phyloP scores from a whole-genome alignment of 2,329 filamentous ascomycete genomes.

The Escovopsis sp. region DNA sequence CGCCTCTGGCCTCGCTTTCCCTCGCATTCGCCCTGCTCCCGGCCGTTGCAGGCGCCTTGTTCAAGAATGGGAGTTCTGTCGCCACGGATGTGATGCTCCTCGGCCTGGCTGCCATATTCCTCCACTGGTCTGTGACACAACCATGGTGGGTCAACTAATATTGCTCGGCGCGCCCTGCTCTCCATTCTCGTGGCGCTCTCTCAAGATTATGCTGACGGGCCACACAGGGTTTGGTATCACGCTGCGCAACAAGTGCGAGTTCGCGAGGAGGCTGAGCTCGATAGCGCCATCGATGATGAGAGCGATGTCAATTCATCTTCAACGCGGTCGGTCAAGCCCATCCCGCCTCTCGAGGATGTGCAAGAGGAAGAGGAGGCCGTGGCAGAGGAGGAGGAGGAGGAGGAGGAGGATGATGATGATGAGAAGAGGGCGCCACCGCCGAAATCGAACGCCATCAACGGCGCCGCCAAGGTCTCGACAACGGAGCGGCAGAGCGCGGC shows the following conservation, averaged over 20 bases:
- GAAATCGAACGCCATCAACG: not conserved
- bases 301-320: slow-evolving; percentile 23
- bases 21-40: slow-evolving; percentile 73
- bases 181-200: too few relatives aligned
- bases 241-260: slow-evolving; percentile 50
- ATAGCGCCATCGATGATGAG: slow-evolving; percentile 30
- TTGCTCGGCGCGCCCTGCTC: not conserved
- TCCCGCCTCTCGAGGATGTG: slow-evolving; percentile 24
- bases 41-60: slow-evolving; percentile 70
- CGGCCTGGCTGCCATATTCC: slow-evolving; percentile 64
- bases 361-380: slow-evolving; percentile 26
- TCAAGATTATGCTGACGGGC: not conserved
- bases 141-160: slow-evolving; percentile 50
- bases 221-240: slow-evolving; percentile 54
- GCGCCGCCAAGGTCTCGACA: not conserved
- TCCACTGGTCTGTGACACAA: slow-evolving; percentile 83
- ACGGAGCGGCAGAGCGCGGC: slow-evolving; percentile 24
- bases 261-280: slow-evolving; percentile 29
- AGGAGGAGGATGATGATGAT: not conserved
- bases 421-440: not conserved
- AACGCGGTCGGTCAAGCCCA: slow-evolving; percentile 8
- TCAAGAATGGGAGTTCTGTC: slow-evolving; percentile 69
- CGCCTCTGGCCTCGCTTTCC: slow-evolving; percentile 66
- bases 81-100: slow-evolving; percentile 77
- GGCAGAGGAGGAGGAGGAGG: slow-evolving; percentile 9